These are phyloP conservation scores for Cytidiella melzeri DNA, from an alignment of 768 basidiomycete genomes.

Conservation along the genomic window DNA sequence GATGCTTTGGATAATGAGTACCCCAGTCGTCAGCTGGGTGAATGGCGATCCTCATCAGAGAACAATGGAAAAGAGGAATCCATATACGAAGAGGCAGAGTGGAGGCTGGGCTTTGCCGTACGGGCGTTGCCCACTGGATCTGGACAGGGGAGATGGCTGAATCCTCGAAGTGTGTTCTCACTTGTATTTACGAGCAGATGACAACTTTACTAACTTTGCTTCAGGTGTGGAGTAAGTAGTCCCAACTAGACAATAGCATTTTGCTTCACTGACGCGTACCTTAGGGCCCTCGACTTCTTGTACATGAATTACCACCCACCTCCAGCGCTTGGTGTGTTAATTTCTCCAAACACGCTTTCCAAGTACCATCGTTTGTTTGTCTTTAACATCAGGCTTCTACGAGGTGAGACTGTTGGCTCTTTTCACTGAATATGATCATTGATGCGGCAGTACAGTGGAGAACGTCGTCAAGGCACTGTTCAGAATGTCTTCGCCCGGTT, in stretches of 20 bases:
- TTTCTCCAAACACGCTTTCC: constrained; percentile 63
- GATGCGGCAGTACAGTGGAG: constrained; percentile 66
- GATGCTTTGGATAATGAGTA: constrained; percentile 53
- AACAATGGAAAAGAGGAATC: constrained; percentile 5
- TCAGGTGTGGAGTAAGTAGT: constrained; percentile 47
- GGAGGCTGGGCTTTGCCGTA: constrained; percentile 79
- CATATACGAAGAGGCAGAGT: constrained; percentile 48
- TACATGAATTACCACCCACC: constrained; percentile 88
- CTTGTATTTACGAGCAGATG: no score
- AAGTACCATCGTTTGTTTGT: constrained; percentile 86
- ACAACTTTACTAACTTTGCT: constrained; percentile 27
- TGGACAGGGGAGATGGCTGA: constrained; percentile 70
- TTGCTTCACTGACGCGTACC: no score
- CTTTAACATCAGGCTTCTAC: constrained; percentile 68
- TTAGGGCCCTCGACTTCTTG: constrained; percentile 81
- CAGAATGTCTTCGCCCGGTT: constrained; percentile 46
- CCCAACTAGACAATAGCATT: no score
- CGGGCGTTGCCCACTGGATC: constrained; percentile 60
- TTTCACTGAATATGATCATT: no score
- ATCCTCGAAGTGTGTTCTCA: constrained; percentile 66
- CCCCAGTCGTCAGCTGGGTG: neutral
- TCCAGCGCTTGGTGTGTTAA: constrained; percentile 63
- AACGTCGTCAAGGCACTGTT: constrained; percentile 59
- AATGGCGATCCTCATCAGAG: constrained; percentile 1
- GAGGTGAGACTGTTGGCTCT: no score